phyloP scores from a whole-genome alignment of 2,329 filamentous ascomycete genomes.

The Scedosporium minutisporum region DNA sequence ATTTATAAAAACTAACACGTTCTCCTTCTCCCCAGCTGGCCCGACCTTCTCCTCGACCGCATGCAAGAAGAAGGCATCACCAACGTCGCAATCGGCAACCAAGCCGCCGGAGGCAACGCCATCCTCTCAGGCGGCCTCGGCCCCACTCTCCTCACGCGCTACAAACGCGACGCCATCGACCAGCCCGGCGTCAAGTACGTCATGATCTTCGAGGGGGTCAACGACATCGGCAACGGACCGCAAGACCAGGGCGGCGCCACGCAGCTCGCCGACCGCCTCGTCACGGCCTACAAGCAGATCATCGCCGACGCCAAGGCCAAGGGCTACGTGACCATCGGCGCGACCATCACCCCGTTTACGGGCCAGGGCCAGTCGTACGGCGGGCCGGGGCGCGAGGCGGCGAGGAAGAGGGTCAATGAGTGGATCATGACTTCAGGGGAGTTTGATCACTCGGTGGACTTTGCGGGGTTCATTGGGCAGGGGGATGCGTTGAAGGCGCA shows the following conservation, averaged over 20 bases:
- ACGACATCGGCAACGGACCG: constrained; percentile 51
- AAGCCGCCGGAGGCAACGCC: constrained; percentile 60
- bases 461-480: constrained; percentile 47
- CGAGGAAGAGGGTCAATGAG: constrained; percentile 46
- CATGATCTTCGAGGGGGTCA: constrained; percentile 60
- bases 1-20: neutral
- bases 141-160: constrained; percentile 48
- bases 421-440: constrained; percentile 47
- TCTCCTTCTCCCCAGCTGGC: constrained; percentile 32
- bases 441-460: constrained; percentile 55
- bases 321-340: constrained; percentile 48
- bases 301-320: constrained; percentile 41
- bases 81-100: constrained; percentile 49
- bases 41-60: constrained; percentile 42
- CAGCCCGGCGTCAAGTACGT: constrained; percentile 49
- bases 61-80: constrained; percentile 37
- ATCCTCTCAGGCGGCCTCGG: constrained; percentile 53
- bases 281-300: constrained; percentile 50
- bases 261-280: constrained; percentile 38
- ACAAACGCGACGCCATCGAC: constrained; percentile 54
- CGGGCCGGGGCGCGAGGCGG: constrained; percentile 42
- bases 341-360: constrained; percentile 57
- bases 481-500: constrained; percentile 34
- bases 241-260: constrained; percentile 36
- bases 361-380: constrained; percentile 44